Conservation (phyloP, 768 basidiomycete genomes). For the Panaeolus cyanescens region DNA sequence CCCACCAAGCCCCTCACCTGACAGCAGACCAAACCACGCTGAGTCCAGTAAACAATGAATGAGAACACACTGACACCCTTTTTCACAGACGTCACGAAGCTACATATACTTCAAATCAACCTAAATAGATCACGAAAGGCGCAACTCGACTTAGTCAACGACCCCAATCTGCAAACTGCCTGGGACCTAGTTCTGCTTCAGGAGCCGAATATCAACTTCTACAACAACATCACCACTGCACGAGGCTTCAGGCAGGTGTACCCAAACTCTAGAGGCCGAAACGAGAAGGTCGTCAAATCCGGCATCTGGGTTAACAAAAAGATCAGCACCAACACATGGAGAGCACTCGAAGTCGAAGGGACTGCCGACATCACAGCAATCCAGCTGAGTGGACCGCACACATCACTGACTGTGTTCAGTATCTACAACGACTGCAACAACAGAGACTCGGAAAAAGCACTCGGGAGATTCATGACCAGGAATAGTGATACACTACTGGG, state of each 20-base stretch:
- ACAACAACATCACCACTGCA: slow-evolving; percentile 16
- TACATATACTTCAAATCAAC: slow-evolving; percentile 15
- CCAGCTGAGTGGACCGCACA: neutral
- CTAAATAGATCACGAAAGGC: slow-evolving; percentile 17
- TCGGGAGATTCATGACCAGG: slow-evolving; percentile 1
- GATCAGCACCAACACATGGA: slow-evolving; percentile 17
- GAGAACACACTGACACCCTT: neutral
- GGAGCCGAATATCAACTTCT: slow-evolving; percentile 15
- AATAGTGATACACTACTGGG: neutral
- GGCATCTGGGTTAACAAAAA: slow-evolving; percentile 18
- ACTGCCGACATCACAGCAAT: slow-evolving; percentile 19
- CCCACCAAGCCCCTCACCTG: neutral
- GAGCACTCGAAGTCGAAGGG: slow-evolving; percentile 7
- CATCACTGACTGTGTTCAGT: slow-evolving; percentile 15
- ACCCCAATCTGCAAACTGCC: neutral
- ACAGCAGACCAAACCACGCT: slow-evolving; percentile 12
- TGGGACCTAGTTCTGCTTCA: slow-evolving; percentile 21
- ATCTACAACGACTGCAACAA: slow-evolving; percentile 19
- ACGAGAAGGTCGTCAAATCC: slow-evolving; percentile 6
- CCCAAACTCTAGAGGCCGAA: slow-evolving; percentile 14
- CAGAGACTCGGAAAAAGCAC: neutral
- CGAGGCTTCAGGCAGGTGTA: slow-evolving; percentile 16
- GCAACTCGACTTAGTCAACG: slow-evolving; percentile 18
- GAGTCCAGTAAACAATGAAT: slow-evolving; percentile 13
- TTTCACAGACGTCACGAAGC: neutral